Conservation (phyloP, 768 basidiomycete genomes). For the Gymnopilus dilepis region DNA sequence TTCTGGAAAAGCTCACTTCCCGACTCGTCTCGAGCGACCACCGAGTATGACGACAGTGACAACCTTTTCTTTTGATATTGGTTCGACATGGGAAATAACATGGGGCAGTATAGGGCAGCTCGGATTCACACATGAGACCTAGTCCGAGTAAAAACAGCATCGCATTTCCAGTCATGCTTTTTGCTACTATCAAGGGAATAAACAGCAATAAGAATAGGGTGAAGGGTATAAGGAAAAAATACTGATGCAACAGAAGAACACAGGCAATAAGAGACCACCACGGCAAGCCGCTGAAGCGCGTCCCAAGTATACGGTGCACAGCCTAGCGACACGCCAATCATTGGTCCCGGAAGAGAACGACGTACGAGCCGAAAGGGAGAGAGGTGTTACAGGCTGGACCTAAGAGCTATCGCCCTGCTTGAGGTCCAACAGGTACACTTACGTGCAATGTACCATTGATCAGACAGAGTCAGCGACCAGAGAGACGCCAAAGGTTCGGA, state of each 20-base stretch:
- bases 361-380: not conserved
- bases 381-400: not conserved
- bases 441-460: not conserved
- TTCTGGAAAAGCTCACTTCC: not conserved
- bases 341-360: not conserved
- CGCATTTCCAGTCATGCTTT: not conserved
- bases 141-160: conserved; percentile 7
- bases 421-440: not conserved
- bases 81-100: not conserved
- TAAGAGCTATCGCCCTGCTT: not conserved
- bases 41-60: not conserved
- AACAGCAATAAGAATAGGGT: not conserved
- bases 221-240: not conserved
- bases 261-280: not conserved
- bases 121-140: not conserved
- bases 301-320: not conserved
- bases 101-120: not conserved
- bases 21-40: not conserved
- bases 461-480: not conserved
- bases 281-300: not conserved
- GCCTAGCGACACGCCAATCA: not conserved
- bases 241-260: not conserved
- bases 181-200: not conserved
- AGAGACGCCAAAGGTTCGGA: not conserved
- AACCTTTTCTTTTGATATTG: not conserved